These are phyloP conservation scores for Phoma sp. DNA, from an alignment of 2,329 filamentous ascomycete species.

Conservation along the genomic window DNA sequence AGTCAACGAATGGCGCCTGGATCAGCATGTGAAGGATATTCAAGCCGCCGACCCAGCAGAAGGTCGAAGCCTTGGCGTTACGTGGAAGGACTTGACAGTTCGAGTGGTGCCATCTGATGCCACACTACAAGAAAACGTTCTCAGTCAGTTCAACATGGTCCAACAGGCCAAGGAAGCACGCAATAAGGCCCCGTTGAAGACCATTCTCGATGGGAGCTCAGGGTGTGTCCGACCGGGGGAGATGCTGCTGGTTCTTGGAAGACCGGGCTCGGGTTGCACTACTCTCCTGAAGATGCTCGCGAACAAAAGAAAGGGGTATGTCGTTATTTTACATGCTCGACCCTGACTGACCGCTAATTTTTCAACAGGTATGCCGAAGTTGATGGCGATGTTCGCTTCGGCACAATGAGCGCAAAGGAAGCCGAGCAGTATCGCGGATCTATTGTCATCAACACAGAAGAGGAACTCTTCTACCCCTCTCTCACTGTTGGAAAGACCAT, in stretches of 20 bases:
- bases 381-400: conserved; percentile 60
- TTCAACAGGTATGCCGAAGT: conserved; percentile 77
- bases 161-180: conserved; percentile 56
- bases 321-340: neutral
- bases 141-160: conserved; percentile 53
- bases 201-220: conserved; percentile 69
- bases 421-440: conserved; percentile 79
- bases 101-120: conserved; percentile 21
- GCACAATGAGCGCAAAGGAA: conserved; percentile 72
- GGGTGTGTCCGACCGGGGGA: conserved; percentile 72
- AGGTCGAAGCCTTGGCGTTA: conserved; percentile 20
- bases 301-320: conserved; percentile 62
- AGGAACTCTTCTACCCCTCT: conserved; percentile 61
- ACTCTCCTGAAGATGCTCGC: conserved; percentile 75
- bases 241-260: conserved; percentile 76
- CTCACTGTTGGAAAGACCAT: conserved; percentile 61
- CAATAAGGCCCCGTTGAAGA: conserved; percentile 60
- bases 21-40: conserved; percentile 26
- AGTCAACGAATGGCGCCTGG: conserved; percentile 34
- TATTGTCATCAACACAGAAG: conserved; percentile 69
- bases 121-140: conserved; percentile 26
- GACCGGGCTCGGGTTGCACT: conserved; percentile 56
- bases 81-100: conserved; percentile 28
- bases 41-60: conserved; percentile 26
- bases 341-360: neutral